Conservation (phyloP, 192 early-diverging fungal species). For the Entomortierella beljakovae region DNA sequence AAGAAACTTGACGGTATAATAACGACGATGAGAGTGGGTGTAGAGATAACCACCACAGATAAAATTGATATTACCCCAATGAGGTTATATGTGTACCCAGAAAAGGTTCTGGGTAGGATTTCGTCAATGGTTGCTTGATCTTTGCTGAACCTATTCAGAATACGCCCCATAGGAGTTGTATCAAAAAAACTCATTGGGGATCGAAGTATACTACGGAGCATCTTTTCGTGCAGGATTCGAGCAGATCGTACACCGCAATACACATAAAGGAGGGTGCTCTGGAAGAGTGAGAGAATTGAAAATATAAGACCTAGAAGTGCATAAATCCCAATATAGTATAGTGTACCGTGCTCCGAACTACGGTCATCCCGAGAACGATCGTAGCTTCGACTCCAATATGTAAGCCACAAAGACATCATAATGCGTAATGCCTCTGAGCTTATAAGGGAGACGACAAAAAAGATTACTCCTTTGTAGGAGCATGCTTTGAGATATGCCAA, state of each 20-base stretch:
- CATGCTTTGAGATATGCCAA: slow-evolving; percentile 83
- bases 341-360: slow-evolving; percentile 50
- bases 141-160: slow-evolving; percentile 86
- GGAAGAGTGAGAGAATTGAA: slow-evolving; percentile 69
- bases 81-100: slow-evolving; percentile 48
- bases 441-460: slow-evolving; percentile 71
- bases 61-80: slow-evolving; percentile 55
- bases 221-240: slow-evolving; percentile 61
- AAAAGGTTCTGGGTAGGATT: slow-evolving; percentile 55
- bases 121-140: slow-evolving; percentile 86
- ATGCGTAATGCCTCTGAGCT: slow-evolving; percentile 66
- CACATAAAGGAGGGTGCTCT: slow-evolving; percentile 81
- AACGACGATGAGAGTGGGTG: slow-evolving; percentile 71
- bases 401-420: slow-evolving; percentile 74
- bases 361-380: slow-evolving; percentile 40
- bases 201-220: slow-evolving; percentile 66
- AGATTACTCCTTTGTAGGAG: slow-evolving; percentile 61
- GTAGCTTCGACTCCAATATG: slow-evolving; percentile 73
- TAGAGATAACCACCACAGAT: slow-evolving; percentile 66
- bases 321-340: slow-evolving; percentile 82
- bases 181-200: slow-evolving; percentile 84
- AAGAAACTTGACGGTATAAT: slow-evolving; percentile 56
- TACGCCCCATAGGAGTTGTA: slow-evolving; percentile 81
- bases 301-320: slow-evolving; percentile 80
- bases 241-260: slow-evolving; percentile 79